phyloP scores from a whole-genome alignment of 495 filamentous ascomycete genomes.

The Penicillium salamii region DNA sequence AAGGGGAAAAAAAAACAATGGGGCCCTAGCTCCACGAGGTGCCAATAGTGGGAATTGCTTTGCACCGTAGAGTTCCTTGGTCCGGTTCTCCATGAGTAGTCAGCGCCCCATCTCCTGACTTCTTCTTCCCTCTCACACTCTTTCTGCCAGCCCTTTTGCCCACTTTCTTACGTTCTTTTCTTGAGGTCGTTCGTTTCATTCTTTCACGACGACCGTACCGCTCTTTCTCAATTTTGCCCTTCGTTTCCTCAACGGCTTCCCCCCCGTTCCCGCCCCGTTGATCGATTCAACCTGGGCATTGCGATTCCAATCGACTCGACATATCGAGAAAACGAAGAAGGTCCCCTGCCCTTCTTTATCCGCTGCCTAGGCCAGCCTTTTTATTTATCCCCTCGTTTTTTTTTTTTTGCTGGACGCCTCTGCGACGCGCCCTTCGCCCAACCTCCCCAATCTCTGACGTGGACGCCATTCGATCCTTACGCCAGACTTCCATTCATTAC shows the following conservation, averaged over 20 bases:
- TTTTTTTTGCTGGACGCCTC: conserved; percentile 31
- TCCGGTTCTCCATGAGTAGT: conserved; percentile 12
- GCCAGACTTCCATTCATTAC: conserved; percentile 35
- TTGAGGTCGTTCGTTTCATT: conserved; percentile 42
- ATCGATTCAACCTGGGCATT: conserved; percentile 30
- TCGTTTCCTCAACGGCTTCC: conserved; percentile 27
- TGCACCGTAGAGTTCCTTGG: not conserved
- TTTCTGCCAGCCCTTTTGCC: conserved; percentile 26
- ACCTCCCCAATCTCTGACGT: conserved; percentile 30
- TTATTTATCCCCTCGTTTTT: conserved; percentile 23
- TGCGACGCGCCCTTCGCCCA: conserved; percentile 41
- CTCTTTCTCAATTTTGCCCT: conserved; percentile 23
- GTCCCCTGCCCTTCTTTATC: conserved; percentile 18
- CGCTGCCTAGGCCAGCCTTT: conserved; percentile 47
- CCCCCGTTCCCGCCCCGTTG: conserved; percentile 26
- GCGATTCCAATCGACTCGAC: conserved; percentile 12
- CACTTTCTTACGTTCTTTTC: conserved; percentile 22
- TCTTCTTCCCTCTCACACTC: conserved; percentile 17
- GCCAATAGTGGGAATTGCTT: conserved; percentile 12
- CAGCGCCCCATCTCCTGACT: conserved; percentile 37
- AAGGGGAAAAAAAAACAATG: conserved; percentile 1
- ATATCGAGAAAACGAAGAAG: conserved; percentile 10
- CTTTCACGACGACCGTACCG: conserved; percentile 38
- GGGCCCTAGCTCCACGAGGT: conserved; percentile 15
- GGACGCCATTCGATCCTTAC: conserved; percentile 20